These are phyloP conservation scores for Apium graveolens DNA, from an alignment of 129 eudicot genomes.

Conservation along the genomic window DNA sequence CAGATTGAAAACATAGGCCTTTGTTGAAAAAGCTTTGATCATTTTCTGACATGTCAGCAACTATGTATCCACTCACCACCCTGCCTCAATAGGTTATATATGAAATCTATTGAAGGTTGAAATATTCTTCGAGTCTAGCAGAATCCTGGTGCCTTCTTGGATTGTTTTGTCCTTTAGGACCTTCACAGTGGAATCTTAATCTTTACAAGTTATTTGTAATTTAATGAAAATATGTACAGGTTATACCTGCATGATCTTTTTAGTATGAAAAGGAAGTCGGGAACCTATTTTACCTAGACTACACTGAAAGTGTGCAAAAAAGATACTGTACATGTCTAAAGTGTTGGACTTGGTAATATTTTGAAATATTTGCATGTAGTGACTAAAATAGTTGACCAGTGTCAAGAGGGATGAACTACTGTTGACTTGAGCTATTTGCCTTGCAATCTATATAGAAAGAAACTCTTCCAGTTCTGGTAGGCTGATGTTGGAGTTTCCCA, in stretches of 20 bases:
- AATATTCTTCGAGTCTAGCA: background rate
- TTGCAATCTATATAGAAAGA: background rate
- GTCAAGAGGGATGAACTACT: background rate
- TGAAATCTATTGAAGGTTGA: background rate
- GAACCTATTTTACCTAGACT: background rate
- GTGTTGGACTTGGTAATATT: background rate
- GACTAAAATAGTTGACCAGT: background rate
- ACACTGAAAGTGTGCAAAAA: background rate
- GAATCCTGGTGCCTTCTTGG: background rate
- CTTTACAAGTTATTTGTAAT: background rate
- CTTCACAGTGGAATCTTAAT: background rate
- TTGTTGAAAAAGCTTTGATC: background rate
- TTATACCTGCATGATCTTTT: background rate
- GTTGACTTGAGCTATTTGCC: background rate
- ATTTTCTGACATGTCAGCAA: background rate
- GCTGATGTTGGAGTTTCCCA: background rate
- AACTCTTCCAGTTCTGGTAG: background rate
- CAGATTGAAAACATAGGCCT: background rate
- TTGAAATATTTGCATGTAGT: background rate
- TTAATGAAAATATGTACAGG: background rate
- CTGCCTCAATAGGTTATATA: background rate
- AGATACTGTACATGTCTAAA: background rate
- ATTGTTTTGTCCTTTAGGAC: background rate
- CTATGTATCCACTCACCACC: background rate
- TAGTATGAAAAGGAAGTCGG: background rate